These are phyloP conservation scores for Podospora appendiculata DNA, from an alignment of 495 filamentous ascomycete genomes.

Conservation along the genomic window DNA sequence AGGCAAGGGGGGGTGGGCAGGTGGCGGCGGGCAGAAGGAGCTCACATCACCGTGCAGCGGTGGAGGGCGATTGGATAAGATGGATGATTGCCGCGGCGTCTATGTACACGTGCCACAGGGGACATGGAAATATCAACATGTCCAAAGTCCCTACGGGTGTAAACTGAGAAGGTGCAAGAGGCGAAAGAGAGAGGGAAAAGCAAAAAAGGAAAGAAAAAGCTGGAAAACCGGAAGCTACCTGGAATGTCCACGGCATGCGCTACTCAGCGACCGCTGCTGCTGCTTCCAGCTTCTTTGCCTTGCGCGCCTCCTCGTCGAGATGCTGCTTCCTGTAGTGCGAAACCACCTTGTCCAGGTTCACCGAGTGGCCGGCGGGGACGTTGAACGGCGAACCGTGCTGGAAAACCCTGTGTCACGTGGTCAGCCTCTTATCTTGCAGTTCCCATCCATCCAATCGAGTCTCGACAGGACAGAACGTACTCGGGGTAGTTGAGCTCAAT, in stretches of 20 bases:
- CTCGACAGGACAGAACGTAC: constrained; percentile 23
- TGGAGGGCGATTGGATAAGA: background rate
- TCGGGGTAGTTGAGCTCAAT: constrained; percentile 39
- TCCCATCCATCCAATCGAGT: constrained; percentile 5
- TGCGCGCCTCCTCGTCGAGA: constrained; percentile 37
- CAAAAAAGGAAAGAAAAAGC: too few relatives aligned
- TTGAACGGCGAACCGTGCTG: constrained; percentile 33
- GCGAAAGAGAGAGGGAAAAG: too few relatives aligned
- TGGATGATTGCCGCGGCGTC: constrained; percentile 10
- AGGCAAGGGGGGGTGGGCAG: too few relatives aligned
- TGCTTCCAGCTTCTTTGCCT: constrained; percentile 32
- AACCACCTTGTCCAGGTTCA: constrained; percentile 37
- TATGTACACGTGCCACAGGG: constrained; percentile 19
- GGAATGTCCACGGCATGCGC: background rate
- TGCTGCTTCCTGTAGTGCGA: constrained; percentile 41
- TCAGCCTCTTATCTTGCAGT: constrained; percentile 13
- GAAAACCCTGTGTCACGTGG: constrained; percentile 31
- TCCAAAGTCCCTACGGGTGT: too few relatives aligned
- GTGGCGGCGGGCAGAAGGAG: background rate
- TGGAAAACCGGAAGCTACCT: too few relatives aligned
- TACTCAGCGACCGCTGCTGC: constrained; percentile 23
- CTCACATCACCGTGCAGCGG: background rate
- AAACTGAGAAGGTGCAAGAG: too few relatives aligned
- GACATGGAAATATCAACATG: too few relatives aligned
- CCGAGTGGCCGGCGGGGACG: constrained; percentile 37